These are phyloP conservation scores for Tritrichomonas musculus DNA, from an alignment of 208 protist species.

Conservation along the genomic window DNA sequence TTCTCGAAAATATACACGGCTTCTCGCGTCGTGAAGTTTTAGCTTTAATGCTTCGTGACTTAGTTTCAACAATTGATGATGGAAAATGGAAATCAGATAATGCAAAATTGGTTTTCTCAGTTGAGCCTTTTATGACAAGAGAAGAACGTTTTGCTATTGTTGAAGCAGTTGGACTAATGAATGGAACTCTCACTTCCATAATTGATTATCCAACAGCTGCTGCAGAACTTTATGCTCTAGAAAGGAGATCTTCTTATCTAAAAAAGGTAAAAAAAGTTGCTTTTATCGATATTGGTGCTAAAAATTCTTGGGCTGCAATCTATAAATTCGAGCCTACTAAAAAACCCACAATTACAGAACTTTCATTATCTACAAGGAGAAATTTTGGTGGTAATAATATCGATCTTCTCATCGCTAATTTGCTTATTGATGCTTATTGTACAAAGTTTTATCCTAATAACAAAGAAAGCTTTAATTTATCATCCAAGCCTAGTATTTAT, in stretches of 20 bases:
- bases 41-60: neutral
- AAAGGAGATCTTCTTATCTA: neutral
- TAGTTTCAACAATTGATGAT: neutral
- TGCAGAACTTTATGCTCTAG: neutral
- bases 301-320: neutral
- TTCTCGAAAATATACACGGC: neutral
- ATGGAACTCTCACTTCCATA: neutral
- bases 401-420: neutral
- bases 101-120: neutral
- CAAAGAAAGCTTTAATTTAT: too few relatives aligned
- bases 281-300: slow-evolving; percentile 8
- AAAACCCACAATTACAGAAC: neutral
- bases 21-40: neutral
- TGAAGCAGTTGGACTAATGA: neutral
- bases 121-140: neutral
- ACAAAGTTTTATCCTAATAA: neutral
- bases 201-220: slow-evolving; percentile 17
- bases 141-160: neutral
- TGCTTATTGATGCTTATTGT: neutral
- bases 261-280: neutral
- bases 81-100: neutral
- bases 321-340: neutral
- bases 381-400: neutral
- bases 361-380: neutral
- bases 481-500: neutral